These are phyloP conservation scores for Beauveria scarabaeidicola DNA, from an alignment of 2,329 filamentous ascomycete species.

Conservation along the genomic window DNA sequence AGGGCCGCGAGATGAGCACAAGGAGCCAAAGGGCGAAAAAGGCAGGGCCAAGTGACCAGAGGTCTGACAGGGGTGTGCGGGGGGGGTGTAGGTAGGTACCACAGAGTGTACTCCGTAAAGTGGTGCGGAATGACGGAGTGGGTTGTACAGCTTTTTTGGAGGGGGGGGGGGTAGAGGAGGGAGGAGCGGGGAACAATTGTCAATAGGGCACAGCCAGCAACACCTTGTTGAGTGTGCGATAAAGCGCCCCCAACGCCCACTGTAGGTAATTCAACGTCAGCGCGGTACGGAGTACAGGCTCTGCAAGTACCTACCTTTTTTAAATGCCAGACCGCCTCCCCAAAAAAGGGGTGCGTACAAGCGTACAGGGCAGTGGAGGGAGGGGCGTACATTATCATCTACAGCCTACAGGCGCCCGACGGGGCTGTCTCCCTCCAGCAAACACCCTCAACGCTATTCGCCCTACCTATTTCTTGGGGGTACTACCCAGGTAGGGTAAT, in stretches of 20 bases:
- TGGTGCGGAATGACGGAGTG: slow-evolving; percentile 6
- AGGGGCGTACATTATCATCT: neutral
- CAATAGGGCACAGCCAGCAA: neutral
- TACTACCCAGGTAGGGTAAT: neutral
- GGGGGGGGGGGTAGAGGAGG: neutral
- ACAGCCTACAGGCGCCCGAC: neutral
- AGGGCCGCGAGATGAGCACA: neutral
- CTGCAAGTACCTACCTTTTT: neutral
- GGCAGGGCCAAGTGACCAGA: neutral
- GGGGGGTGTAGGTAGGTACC: neutral
- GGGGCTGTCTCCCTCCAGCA: neutral
- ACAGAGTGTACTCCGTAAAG: neutral
- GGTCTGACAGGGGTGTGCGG: slow-evolving; percentile 6
- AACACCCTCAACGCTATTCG: neutral
- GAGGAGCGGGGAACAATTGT: no score
- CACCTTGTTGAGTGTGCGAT: neutral
- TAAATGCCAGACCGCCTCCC: slow-evolving; percentile 1
- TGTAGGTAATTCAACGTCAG: neutral
- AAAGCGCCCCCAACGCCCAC: neutral
- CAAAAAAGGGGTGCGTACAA: neutral
- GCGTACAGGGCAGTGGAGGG: neutral
- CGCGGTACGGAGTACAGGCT: neutral
- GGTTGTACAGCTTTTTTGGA: neutral
- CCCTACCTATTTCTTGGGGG: neutral
- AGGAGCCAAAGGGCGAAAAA: neutral